Evolutionary conservation across 352 stramenopile species (phyloP).

Genomic region (Globisporangium heterothallicum): DNA sequence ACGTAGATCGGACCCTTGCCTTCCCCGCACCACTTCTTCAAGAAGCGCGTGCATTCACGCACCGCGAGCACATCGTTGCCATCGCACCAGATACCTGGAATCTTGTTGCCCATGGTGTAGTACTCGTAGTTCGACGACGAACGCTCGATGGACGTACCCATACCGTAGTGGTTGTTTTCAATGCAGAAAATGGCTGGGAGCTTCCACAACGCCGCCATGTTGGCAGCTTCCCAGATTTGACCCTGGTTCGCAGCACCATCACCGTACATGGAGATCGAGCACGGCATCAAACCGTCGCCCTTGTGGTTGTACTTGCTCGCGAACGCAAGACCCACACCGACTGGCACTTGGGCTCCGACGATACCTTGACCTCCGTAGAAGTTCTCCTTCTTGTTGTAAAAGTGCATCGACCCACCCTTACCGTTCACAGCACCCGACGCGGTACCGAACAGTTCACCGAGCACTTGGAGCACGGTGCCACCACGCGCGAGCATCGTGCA

Average conservation of each 20-base stretch:
- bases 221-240: conserved; percentile 96
- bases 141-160: conserved; percentile 98
- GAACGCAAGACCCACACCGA: conserved; percentile 97
- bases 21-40: conserved; percentile 93
- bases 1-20: conserved; percentile 99
- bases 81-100: conserved; percentile 98
- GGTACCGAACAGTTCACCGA: conserved; percentile 97
- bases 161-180: conserved; percentile 99
- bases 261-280: conserved; percentile 97
- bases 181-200: conserved; percentile 99
- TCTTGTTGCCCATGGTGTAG: conserved; percentile 99
- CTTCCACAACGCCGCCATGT: conserved; percentile 98
- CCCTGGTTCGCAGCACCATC: conserved; percentile 99
- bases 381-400: conserved; percentile 98
- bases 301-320: conserved; percentile 98
- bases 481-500: conserved; percentile 95
- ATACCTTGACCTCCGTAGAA: conserved; percentile 99
- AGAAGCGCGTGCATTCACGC: conserved; percentile 95
- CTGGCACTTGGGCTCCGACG: conserved; percentile 97
- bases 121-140: conserved; percentile 97
- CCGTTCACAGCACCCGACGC: conserved; percentile 85
- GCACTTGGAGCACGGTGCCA: conserved; percentile 88
- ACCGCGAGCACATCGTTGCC: conserved; percentile 99
- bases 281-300: conserved; percentile 86
- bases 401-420: conserved; percentile 99